Evolutionary conservation across 306 rosid species (phyloP).

Genomic region (Dicorynia guianensis): DNA sequence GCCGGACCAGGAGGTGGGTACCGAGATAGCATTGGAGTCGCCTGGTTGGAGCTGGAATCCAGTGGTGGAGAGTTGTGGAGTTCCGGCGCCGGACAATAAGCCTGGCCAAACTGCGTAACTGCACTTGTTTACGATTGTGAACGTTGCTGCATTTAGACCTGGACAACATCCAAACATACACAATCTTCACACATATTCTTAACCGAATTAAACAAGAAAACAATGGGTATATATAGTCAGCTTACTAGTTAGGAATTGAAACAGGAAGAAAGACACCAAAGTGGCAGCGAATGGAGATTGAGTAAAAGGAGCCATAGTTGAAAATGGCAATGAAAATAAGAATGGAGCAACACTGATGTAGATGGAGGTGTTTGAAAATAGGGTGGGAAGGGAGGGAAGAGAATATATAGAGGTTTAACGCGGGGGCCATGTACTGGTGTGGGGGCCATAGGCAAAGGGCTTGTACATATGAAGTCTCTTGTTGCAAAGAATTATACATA

Average conservation of each 20-base stretch:
- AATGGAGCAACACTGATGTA: neutral
- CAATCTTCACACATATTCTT: neutral
- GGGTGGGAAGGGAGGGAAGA: neutral
- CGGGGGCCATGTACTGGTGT: conserved; percentile 34
- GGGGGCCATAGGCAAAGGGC: neutral
- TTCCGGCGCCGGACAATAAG: conserved; percentile 70
- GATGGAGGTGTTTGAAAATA: neutral
- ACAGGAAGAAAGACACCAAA: conserved; percentile 30
- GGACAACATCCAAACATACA: neutral
- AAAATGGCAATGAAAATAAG: neutral
- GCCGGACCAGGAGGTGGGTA: conserved; percentile 76
- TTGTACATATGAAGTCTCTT: too few species aligned
- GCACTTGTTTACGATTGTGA: conserved; percentile 64
- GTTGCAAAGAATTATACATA: too few species aligned
- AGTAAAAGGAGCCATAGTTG: conserved; percentile 38
- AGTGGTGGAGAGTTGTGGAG: conserved; percentile 51
- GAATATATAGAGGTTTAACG: conserved; percentile 29
- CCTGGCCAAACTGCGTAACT: conserved; percentile 75
- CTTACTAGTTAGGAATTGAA: conserved; percentile 50
- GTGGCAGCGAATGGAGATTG: conserved; percentile 18
- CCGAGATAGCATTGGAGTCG: conserved; percentile 43
- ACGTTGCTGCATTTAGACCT: conserved; percentile 60
- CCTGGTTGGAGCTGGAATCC: conserved; percentile 63
- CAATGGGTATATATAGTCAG: neutral
- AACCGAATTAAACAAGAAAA: neutral